Evolutionary conservation across 116 monocot species (phyloP), one percentile per base, ranked within the genome.

Genomic region (Dioscorea cayenensis): DNA sequence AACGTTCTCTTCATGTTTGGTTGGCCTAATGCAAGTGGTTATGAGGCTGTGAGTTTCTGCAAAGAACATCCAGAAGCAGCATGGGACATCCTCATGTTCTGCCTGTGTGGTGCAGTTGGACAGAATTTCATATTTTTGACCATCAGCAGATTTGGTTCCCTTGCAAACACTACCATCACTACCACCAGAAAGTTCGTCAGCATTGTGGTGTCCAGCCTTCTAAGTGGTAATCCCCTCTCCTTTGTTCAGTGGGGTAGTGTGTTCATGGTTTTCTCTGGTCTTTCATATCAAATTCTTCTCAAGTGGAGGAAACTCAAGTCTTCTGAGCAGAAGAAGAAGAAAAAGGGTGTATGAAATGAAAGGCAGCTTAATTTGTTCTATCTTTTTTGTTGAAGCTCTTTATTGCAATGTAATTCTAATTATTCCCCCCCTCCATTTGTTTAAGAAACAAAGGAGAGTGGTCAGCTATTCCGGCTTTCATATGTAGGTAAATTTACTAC

Each of bases 41-140:
- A 73, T 23, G 90, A 81, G 74, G 97, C 88, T 35, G 64, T 90
- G 28, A 75, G 68, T 1, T 97, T 97, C 75, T 97, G 96, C 76
- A 65, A 48, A 71, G 82, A 84, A 36, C 77, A 93, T 63, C 93
- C 97, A 7, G 93, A 97, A 74, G 97, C 86, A 16, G 93, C 93
- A 18, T 84, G 90, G 86, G 89, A 93, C 74, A 93, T 93, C 67
- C 81, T 90, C 22, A 69, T 88, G 73, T 97, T 72, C 78, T 97
- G 93, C 76, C 69, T 97, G 17, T 97, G 93, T 49, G 97, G 97
- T 11, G 97, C 97, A 0, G 80, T 97, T 16, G 97, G 97, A 10
- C 97, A 92, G 72, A 96, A 92, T 60, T 93, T 97, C 77, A 97
- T 97, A 73, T 97, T 97, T 77, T 77, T 97, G 65, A 97, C 97